Evolutionary conservation across 2,329 filamentous ascomycete genomes (phyloP).

Genomic region (Penicillium sp.): DNA sequence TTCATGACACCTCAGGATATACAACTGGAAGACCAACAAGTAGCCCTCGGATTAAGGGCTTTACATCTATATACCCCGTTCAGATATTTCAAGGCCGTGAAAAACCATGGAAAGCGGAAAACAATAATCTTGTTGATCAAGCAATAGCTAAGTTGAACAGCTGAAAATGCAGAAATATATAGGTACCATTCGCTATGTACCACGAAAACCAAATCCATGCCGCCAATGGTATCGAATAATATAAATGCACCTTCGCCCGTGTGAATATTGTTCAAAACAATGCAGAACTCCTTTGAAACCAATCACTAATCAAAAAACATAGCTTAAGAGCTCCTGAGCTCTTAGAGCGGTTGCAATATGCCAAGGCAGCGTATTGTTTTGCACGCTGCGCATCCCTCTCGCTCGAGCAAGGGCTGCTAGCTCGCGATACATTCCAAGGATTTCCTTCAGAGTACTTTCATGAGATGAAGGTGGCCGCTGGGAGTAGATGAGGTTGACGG

Average conservation of each 20-base stretch:
- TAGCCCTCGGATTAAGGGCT: too few species aligned
- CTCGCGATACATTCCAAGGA: constrained; percentile 43
- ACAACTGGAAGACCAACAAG: too few species aligned
- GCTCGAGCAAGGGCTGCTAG: constrained; percentile 41
- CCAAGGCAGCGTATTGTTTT: constrained; percentile 44
- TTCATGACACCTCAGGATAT: too few species aligned
- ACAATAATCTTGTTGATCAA: neutral
- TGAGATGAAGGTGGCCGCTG: constrained; percentile 27
- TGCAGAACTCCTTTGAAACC: constrained; percentile 2
- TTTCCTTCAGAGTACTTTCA: constrained; percentile 39
- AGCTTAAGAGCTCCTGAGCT: constrained; percentile 41
- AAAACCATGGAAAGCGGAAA: too few species aligned
- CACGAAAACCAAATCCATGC: constrained; percentile 10
- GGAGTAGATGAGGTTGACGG: constrained; percentile 41
- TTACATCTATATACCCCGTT: too few species aligned
- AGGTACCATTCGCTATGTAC: constrained; percentile 1
- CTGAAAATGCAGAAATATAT: neutral
- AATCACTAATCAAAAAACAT: constrained; percentile 32
- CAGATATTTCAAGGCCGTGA: too few species aligned
- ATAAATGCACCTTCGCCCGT: constrained; percentile 13
- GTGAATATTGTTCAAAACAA: constrained; percentile 7
- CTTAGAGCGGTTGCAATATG: constrained; percentile 44
- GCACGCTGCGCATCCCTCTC: constrained; percentile 40
- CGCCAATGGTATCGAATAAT: constrained; percentile 15
- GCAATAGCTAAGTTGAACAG: neutral